phyloP scores from a whole-genome alignment of 352 stramenopile species.

The Pythium chondricola region DNA sequence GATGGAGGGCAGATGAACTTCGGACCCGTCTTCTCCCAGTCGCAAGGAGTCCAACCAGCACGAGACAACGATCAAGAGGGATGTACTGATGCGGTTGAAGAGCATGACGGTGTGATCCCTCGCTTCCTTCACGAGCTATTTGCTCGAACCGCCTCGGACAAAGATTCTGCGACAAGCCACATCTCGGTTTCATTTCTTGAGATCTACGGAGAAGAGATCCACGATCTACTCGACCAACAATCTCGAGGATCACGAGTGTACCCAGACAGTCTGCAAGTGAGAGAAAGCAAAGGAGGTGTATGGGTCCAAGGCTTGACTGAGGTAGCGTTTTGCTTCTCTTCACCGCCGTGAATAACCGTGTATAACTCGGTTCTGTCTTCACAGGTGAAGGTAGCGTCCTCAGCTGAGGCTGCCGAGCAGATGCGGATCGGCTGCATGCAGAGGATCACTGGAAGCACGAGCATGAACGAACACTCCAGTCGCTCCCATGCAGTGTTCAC shows the following conservation, averaged over 20 bases:
- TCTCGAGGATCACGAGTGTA: conserved; percentile 18
- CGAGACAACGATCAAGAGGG: conserved; percentile 2
- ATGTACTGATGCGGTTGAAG: conserved; percentile 24
- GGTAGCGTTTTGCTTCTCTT: conserved; percentile 25
- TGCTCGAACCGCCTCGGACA: conserved; percentile 30
- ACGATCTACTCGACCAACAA: conserved; percentile 85
- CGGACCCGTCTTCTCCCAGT: conserved; percentile 23
- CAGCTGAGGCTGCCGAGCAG: conserved; percentile 64
- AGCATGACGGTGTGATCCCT: conserved; percentile 74
- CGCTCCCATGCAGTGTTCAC: conserved; percentile 84
- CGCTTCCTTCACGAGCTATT: conserved; percentile 82
- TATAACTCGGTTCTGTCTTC: not conserved
- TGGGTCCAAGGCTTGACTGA: conserved; percentile 79
- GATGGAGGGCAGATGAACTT: too few species aligned
- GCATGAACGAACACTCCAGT: conserved; percentile 87
- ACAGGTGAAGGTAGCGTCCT: conserved; percentile 48
- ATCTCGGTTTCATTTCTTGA: conserved; percentile 91
- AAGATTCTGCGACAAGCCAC: conserved; percentile 25
- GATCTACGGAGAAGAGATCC: conserved; percentile 97
- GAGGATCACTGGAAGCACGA: conserved; percentile 76
- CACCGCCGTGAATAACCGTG: too few species aligned
- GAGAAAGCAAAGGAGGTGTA: conserved; percentile 63
- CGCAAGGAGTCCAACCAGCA: conserved; percentile 16
- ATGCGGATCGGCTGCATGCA: conserved; percentile 68
- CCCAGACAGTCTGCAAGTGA: conserved; percentile 54